Conservation (phyloP, 2,329 filamentous ascomycete genomes). For the Ceratocystis albifundus region DNA sequence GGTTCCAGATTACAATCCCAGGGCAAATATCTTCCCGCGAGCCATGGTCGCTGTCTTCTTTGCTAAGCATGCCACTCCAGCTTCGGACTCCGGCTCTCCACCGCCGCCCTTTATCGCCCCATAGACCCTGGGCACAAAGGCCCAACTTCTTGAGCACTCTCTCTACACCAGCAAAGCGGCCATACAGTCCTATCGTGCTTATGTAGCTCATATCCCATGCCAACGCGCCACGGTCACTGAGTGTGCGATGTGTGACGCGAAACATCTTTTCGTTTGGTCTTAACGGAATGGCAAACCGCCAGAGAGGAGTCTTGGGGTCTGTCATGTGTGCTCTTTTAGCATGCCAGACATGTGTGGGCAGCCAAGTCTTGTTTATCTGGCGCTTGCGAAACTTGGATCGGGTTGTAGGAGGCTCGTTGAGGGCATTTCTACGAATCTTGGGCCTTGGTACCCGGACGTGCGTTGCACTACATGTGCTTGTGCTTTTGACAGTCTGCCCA, state of each 20-base stretch:
- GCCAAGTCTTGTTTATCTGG: constrained; percentile 80
- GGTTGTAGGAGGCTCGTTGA: constrained; percentile 48
- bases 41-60: constrained; percentile 38
- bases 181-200: constrained; percentile 70
- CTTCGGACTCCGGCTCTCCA: constrained; percentile 51
- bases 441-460: constrained; percentile 33
- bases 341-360: constrained; percentile 90
- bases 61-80: constrained; percentile 41
- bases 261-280: constrained; percentile 86
- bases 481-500: neutral
- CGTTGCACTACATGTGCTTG: neutral
- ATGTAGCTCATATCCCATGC: constrained; percentile 94
- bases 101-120: constrained; percentile 52
- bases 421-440: constrained; percentile 57
- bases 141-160: constrained; percentile 56
- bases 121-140: constrained; percentile 47
- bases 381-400: constrained; percentile 68
- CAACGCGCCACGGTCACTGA: constrained; percentile 62
- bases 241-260: constrained; percentile 70
- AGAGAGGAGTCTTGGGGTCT: constrained; percentile 62
- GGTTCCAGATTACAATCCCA: constrained; percentile 65
- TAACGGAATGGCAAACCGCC: constrained; percentile 77
- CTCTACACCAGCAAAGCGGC: constrained; percentile 50
- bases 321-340: constrained; percentile 88
- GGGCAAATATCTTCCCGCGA: constrained; percentile 52